Conservation (phyloP, 768 basidiomycete genomes). For the Galerina sulciceps region DNA sequence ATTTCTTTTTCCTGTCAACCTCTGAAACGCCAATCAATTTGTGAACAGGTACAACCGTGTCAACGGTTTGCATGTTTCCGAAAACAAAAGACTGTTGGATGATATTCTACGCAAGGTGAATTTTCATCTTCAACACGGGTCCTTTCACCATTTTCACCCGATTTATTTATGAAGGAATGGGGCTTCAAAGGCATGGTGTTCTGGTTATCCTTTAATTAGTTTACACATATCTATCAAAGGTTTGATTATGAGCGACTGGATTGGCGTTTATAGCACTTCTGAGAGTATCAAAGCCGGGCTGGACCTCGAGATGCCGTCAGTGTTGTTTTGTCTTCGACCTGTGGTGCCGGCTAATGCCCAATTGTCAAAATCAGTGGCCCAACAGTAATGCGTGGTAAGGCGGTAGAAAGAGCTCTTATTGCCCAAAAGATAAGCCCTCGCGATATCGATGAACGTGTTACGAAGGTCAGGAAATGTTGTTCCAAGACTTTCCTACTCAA, state of each 20-base stretch:
- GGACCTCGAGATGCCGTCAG: conserved; percentile 67
- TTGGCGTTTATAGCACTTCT: conserved; percentile 49
- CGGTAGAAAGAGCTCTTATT: conserved; percentile 41
- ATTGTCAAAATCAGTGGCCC: conserved; percentile 43
- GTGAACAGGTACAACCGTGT: conserved; percentile 57
- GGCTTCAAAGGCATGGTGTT: conserved; percentile 48
- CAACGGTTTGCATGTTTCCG: conserved; percentile 64
- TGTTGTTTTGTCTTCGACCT: background rate
- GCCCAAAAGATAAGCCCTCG: conserved; percentile 45
- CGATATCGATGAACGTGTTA: conserved; percentile 45
- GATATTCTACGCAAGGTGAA: conserved; percentile 54
- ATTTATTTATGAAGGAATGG: conserved; percentile 52
- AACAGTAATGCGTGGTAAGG: conserved; percentile 49
- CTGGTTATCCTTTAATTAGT: background rate
- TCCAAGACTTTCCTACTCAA: background rate
- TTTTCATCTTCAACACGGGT: background rate
- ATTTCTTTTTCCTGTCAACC: too few species aligned
- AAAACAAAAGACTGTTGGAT: conserved; percentile 51
- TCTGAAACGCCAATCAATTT: background rate
- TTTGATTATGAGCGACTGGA: conserved; percentile 66
- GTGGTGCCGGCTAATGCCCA: conserved; percentile 35
- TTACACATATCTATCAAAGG: conserved; percentile 26
- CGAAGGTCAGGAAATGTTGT: conserved; percentile 27
- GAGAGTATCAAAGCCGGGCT: conserved; percentile 64
- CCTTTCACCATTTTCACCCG: background rate